Base-by-base conservation (phyloP, 495 filamentous ascomycete species). In the Penicillium goetzii region DNA sequence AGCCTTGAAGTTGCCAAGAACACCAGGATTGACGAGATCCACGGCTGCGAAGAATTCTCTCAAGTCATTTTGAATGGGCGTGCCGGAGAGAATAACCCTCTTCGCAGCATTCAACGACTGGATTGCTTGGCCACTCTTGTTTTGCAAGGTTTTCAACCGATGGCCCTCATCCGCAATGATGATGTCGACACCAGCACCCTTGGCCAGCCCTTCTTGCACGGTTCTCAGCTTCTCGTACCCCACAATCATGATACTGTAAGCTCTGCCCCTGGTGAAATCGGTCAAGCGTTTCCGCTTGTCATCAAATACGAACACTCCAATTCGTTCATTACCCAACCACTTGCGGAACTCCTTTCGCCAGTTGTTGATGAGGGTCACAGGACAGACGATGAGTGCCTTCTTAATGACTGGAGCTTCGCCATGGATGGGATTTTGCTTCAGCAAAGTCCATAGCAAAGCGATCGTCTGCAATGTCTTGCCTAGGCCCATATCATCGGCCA, bases 401-500 rank as follows among this genome's bases (percentile, higher is more conserved):
- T 88, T 90, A 41, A 93, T 82, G 0, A 92, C 87, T 4, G 87
- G 86, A 10, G 73, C 54, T 45, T 80, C 83, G 40, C 84, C 82
- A 62, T 86, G 83, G 10, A 92, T 79, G 0, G 90, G 90, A 67
- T 90, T 93, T 74, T 94, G 90, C 74, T 92, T 93, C 53, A 94
- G 68, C 36, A 94, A 74, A 2, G 90, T 94, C 90, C 90, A 94
- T 25, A 94, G 65, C 30, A 94, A 72, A 0, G 91, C 80, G 60
- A 94, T 93, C 0, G 89, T 92, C 74, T 92, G 90, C 40, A 93
- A 69, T 5, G 91, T 92, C 68, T 93, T 93, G 14, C 90, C 90
- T 10, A 93, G 67, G 3, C 90, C 90, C 90, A 93, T 93, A 64
- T 93, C 91, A 68, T 94, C 90, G 4, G 91, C 91, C 33, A 94